These are phyloP conservation scores for Saccharum hybrid DNA, from an alignment of 202 grass and related monocot genomes.

Conservation along the genomic window DNA sequence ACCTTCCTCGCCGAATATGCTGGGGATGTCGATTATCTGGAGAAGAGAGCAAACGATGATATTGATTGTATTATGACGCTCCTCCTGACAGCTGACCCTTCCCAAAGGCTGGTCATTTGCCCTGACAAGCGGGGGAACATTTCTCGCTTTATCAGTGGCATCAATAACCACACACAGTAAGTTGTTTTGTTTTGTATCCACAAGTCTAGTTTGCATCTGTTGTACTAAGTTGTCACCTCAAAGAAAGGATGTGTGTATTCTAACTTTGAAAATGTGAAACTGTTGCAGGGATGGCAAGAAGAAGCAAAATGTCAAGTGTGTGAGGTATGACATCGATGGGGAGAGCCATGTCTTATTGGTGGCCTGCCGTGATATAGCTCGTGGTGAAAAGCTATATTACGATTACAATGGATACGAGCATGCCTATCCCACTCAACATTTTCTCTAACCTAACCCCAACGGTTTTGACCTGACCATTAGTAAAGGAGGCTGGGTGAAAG, in stretches of 20 bases:
- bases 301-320: conserved; percentile 90
- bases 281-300: conserved; percentile 86
- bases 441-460: conserved; percentile 49
- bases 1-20: conserved; percentile 76
- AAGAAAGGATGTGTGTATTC: conserved; percentile 9
- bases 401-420: conserved; percentile 92
- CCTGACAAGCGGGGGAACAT: conserved; percentile 85
- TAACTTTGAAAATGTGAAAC: conserved; percentile 37
- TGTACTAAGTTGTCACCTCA: conserved; percentile 13
- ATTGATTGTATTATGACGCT: conserved; percentile 89
- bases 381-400: conserved; percentile 86
- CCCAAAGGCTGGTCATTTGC: conserved; percentile 72
- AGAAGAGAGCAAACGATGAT: conserved; percentile 70
- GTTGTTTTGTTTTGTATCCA: conserved; percentile 21
- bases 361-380: conserved; percentile 79
- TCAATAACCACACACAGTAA: conserved; percentile 92
- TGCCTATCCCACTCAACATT: conserved; percentile 88
- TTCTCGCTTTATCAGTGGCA: conserved; percentile 88
- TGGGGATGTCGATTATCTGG: conserved; percentile 86
- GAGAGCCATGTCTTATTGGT: conserved; percentile 86
- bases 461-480: conserved; percentile 20
- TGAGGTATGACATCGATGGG: conserved; percentile 81
- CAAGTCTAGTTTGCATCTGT: neutral
- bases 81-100: conserved; percentile 59
- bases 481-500: conserved; percentile 29